Evolutionary conservation across 345 rosid species (phyloP).

Genomic region (Lagerstroemia speciosa): DNA sequence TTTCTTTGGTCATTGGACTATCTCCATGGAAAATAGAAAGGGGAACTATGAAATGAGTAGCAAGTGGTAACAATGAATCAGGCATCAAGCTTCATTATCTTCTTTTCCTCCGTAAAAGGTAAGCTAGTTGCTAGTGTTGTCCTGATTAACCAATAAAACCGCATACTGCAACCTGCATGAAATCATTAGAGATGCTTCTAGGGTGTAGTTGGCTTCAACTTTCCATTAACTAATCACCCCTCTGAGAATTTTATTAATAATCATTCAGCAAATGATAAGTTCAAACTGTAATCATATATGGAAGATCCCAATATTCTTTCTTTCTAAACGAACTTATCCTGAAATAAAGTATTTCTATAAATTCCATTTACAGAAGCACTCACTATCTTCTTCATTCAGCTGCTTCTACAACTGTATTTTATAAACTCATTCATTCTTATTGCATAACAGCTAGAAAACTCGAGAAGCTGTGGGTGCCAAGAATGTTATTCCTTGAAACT

Average conservation of each 20-base stretch:
- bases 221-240: neutral
- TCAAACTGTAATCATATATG: neutral
- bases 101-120: neutral
- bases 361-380: neutral
- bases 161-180: neutral
- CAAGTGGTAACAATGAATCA: too few relatives aligned
- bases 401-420: neutral
- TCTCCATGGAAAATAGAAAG: too few relatives aligned
- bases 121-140: neutral
- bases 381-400: neutral
- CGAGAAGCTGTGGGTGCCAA: neutral
- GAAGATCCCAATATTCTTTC: neutral
- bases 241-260: neutral
- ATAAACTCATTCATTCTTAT: neutral
- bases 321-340: neutral
- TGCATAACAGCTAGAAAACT: neutral
- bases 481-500: neutral
- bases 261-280: neutral
- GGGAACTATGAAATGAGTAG: too few relatives aligned
- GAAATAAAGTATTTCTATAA: neutral
- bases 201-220: neutral
- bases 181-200: conserved; percentile 5
- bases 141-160: neutral
- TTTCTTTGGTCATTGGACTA: neutral
- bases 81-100: neutral